These are phyloP conservation scores for Oleoguttula mirabilis DNA, from an alignment of 495 filamentous ascomycete species.

Conservation along the genomic window DNA sequence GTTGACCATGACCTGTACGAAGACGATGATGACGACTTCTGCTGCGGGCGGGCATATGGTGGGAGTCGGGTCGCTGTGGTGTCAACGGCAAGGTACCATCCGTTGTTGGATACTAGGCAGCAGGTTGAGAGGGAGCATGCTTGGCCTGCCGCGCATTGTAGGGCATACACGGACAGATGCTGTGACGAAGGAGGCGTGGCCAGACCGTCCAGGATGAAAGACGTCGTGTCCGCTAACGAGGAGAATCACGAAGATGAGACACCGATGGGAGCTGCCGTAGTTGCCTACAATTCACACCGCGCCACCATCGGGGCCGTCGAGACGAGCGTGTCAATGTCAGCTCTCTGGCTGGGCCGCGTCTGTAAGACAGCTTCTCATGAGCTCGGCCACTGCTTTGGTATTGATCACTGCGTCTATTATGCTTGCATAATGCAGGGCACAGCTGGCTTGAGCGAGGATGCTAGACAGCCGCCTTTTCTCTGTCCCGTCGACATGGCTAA, in stretches of 20 bases:
- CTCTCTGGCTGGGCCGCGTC: constrained; percentile 45
- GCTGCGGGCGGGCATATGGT: constrained; percentile 56
- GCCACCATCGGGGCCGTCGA: not conserved
- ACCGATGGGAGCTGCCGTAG: constrained; percentile 5
- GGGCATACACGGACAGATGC: constrained; percentile 35
- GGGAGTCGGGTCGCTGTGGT: constrained; percentile 49
- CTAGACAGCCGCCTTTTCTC: constrained; percentile 53
- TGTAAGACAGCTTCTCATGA: constrained; percentile 51
- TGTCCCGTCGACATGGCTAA: constrained; percentile 54
- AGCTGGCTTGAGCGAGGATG: constrained; percentile 47
- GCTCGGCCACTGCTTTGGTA: constrained; percentile 53
- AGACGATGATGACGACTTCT: constrained; percentile 54
- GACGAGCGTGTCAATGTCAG: constrained; percentile 5
- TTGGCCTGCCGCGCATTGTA: constrained; percentile 55
- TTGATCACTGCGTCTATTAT: constrained; percentile 59
- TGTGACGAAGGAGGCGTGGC: constrained; percentile 19
- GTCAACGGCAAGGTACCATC: constrained; percentile 48
- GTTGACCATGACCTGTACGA: constrained; percentile 54
- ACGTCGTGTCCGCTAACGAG: not conserved
- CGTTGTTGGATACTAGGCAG: constrained; percentile 35
- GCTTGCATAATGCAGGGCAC: constrained; percentile 60
- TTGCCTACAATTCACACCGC: not conserved
- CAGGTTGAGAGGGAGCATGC: constrained; percentile 40
- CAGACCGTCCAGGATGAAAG: not conserved
- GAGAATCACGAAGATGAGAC: not conserved